Evolutionary conservation across 2,329 filamentous ascomycete genomes (phyloP).

Genomic region (Pyrenophora seminiperda): DNA sequence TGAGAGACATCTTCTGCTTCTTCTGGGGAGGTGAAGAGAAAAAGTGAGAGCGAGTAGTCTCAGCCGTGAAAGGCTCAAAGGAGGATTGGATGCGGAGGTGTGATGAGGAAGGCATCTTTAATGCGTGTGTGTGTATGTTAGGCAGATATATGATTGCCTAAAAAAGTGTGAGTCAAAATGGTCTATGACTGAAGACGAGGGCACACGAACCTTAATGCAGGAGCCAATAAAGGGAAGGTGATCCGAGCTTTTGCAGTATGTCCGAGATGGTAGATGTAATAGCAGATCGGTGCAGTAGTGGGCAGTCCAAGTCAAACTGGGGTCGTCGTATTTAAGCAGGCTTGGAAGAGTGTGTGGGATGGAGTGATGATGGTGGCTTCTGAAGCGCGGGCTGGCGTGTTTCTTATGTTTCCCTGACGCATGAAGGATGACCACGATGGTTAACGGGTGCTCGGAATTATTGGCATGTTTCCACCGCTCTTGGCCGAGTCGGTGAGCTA

Average conservation of each 20-base stretch:
- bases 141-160: constrained; percentile 41
- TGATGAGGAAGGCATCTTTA: constrained; percentile 54
- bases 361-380: constrained; percentile 14
- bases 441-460: constrained; percentile 36
- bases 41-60: constrained; percentile 52
- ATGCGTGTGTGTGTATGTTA: constrained; percentile 24
- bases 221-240: constrained; percentile 43
- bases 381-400: constrained; percentile 30
- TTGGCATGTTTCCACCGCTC: constrained; percentile 37
- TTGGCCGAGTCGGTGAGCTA: constrained; percentile 32
- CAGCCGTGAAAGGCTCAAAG: constrained; percentile 54
- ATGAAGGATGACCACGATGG: constrained; percentile 36
- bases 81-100: constrained; percentile 54
- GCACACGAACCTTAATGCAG: constrained; percentile 39
- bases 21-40: constrained; percentile 52
- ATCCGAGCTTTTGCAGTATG: constrained; percentile 34
- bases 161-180: constrained; percentile 58
- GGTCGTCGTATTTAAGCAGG: constrained; percentile 11
- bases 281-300: constrained; percentile 6
- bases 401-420: constrained; percentile 41
- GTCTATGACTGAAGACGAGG: constrained; percentile 44
- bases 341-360: constrained; percentile 16
- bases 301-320: constrained; percentile 8
- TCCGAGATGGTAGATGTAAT: constrained; percentile 16
- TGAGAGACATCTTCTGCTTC: constrained; percentile 93